Percentiles rank a stretch among this genome's conserved stretches.
Evolutionary conservation across 2,329 filamentous ascomycete genomes (phyloP).

Genomic region (Cadophora luteo-olivacea): DNA sequence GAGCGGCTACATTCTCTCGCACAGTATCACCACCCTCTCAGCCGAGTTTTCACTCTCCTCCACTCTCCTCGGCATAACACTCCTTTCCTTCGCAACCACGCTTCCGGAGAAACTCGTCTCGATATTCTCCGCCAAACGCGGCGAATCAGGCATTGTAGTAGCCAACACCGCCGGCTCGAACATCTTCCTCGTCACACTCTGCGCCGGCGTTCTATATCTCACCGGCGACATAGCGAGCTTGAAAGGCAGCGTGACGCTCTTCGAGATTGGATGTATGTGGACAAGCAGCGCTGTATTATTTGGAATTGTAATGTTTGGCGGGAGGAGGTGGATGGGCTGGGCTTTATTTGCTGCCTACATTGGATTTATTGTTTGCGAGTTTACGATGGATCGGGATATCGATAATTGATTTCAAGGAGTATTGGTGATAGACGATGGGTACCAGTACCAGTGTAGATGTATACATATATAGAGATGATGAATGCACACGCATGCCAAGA

Average conservation of each 20-base stretch:
- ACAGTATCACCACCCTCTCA: constrained; percentile 50
- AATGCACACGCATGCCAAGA: constrained; percentile 17
- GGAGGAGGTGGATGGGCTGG: constrained; percentile 45
- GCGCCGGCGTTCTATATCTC: constrained; percentile 50
- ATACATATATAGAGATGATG: constrained; percentile 2
- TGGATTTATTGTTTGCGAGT: constrained; percentile 39
- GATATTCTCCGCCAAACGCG: constrained; percentile 53
- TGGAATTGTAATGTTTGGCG: constrained; percentile 44
- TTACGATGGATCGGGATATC: constrained; percentile 26
- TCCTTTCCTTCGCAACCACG: constrained; percentile 59
- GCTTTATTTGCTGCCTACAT: constrained; percentile 43
- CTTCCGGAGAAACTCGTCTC: constrained; percentile 60
- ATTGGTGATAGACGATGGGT: not conserved
- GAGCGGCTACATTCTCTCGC: constrained; percentile 56
- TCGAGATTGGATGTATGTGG: constrained; percentile 45
- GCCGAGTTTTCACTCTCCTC: constrained; percentile 51
- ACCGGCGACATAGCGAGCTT: constrained; percentile 40
- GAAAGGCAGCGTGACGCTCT: constrained; percentile 38
- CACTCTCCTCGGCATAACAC: constrained; percentile 53
- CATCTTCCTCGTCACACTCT: constrained; percentile 59
- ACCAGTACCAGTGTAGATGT: not conserved
- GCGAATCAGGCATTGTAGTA: constrained; percentile 56
- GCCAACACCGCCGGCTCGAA: constrained; percentile 61
- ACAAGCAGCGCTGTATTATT: constrained; percentile 37
- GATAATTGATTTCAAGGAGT: not conserved